Conservation (phyloP, 345 rosid species). For the Geranium rotundifolium region DNA sequence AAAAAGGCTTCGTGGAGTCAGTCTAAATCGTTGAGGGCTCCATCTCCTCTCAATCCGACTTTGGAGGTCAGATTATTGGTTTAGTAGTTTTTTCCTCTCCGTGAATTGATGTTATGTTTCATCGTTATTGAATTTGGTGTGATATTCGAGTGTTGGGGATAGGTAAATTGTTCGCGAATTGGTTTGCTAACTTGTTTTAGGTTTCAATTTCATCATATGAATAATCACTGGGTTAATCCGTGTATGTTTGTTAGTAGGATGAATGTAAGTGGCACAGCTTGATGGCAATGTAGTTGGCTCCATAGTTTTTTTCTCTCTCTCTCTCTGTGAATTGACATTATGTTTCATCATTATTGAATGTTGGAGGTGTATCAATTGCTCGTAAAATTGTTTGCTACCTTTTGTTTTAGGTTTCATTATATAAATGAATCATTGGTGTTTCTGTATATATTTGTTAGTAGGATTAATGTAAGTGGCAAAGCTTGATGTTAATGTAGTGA, state of each 20-base stretch:
- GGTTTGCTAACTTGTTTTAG: background rate
- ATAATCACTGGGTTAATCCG: background rate
- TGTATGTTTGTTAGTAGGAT: background rate
- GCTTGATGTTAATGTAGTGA: background rate
- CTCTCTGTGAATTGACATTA: no score
- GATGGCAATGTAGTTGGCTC: background rate
- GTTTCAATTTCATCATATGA: no score
- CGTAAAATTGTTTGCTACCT: background rate
- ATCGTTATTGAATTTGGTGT: no score
- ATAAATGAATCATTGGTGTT: background rate
- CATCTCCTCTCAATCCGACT: conserved; percentile 40
- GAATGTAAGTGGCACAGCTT: conserved; percentile 1
- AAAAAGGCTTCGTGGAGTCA: conserved; percentile 48
- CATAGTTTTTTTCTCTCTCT: no score
- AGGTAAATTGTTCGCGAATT: no score
- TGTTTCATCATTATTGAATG: no score
- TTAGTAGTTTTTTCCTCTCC: background rate
- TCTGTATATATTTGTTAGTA: background rate
- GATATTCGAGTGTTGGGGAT: no score
- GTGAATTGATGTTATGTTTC: no score
- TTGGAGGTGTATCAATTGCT: no score
- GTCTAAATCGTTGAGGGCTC: conserved; percentile 47
- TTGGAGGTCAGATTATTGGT: conserved; percentile 37
- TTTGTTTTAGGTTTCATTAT: background rate
- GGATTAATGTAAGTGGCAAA: conserved; percentile 1